Evolutionary conservation across 805 yeast genomes (phyloP), one percentile per base, ranked within the genome.

Genomic region (Barnettozyma siamensis): DNA sequence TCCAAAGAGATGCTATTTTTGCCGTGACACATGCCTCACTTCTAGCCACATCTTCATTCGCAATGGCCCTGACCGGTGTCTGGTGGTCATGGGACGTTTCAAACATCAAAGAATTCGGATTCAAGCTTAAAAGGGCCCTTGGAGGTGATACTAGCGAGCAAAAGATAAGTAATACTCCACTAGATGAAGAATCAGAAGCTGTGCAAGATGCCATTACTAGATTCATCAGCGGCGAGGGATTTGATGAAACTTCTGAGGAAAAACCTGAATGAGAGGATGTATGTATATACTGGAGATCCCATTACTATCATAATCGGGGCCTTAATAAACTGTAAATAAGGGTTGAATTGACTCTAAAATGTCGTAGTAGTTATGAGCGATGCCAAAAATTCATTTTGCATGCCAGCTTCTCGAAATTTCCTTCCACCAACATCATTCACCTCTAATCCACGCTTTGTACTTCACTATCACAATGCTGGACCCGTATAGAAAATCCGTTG

Each of bases 1-100:
- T 85, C 57, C 78, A 85, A 46, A 75, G 78, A 41, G 96, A 88
- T 59, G 96, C 96, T 2, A 76, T 87, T 27, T 78, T 80, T 31
- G 96, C 96, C 0, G 87, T 89, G 3, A 77, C 82, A 0, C 81
- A 85, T 31, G 94, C 96, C 2, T 76, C 95, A 0, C 63, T 83
- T 35, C 64, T 89, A 15, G 85, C 96, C 3, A 72, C 80, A 0
- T 73, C 88, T 1, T 76, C 87, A 0, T 73, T 83, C 51, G 74
- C 86, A 2, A 85, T 86, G 87, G 62, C 76, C 5, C 66, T 80
- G 2, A 75, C 85, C 31, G 94, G 95, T 2, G 69, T 78, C 3
- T 80, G 87, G 53, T 88, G 96, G 96, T 68, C 79, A 31, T 70
- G 73, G 62, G 95, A 88, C 55, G 81, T 88, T 10, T 74, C 85